Conservation (phyloP, 208 protist species). For the Borovskyia barvae region DNA sequence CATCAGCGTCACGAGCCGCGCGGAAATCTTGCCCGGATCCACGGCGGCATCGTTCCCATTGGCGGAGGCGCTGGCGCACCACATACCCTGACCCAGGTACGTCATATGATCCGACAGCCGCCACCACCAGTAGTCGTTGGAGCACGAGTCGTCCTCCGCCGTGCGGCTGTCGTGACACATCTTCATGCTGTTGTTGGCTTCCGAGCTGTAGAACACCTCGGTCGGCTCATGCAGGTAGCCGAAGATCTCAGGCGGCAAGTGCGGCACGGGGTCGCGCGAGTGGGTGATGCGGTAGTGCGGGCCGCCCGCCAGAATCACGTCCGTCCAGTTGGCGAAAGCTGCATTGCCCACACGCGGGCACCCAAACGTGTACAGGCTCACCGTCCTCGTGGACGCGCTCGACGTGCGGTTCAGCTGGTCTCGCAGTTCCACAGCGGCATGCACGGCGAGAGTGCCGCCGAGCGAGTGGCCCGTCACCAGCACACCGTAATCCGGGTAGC, state of each 20-base stretch:
- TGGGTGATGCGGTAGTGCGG: slow-evolving; percentile 56
- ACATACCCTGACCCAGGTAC: slow-evolving; percentile 39
- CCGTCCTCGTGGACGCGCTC: not conserved
- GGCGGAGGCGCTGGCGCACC: slow-evolving; percentile 22
- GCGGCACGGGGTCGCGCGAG: slow-evolving; percentile 51
- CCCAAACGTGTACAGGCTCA: slow-evolving; percentile 70
- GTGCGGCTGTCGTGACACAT: slow-evolving; percentile 33
- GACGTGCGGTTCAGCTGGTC: not conserved
- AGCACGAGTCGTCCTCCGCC: slow-evolving; percentile 40
- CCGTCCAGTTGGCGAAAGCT: slow-evolving; percentile 33
- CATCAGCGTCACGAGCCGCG: too few species aligned
- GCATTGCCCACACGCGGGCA: slow-evolving; percentile 55
- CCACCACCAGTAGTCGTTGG: slow-evolving; percentile 21
- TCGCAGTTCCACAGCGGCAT: slow-evolving; percentile 41
- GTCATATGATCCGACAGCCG: slow-evolving; percentile 38
- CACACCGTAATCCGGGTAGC: slow-evolving; percentile 27
- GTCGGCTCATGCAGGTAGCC: slow-evolving; percentile 40
- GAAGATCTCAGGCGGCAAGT: slow-evolving; percentile 30
- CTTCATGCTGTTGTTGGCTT: not conserved
- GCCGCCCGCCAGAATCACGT: slow-evolving; percentile 11
- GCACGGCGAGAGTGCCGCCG: slow-evolving; percentile 55
- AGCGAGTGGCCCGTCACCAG: slow-evolving; percentile 74
- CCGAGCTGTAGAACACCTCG: slow-evolving; percentile 41
- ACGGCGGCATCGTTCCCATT: too few species aligned
- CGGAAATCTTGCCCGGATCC: too few species aligned